Evolutionary conservation across 2,329 filamentous ascomycete genomes (phyloP), one percentile per base, ranked within the genome.

Genomic region (Juglanconis sp.): DNA sequence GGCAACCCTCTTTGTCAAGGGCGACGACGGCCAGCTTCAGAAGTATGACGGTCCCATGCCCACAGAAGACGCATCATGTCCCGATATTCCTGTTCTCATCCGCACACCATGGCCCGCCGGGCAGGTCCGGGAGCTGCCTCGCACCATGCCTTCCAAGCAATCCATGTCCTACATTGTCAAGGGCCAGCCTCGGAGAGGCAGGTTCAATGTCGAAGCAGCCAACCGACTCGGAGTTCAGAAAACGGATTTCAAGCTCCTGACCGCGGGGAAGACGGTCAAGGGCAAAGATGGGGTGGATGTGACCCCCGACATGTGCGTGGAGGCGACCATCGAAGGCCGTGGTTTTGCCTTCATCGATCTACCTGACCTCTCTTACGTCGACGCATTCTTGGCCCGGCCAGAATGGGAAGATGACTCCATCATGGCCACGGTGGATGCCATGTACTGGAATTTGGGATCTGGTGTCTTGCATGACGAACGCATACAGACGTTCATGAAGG

Each of bases 101-200:
- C 84, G 91, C 13, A 83, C 84, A 65, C 91, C 91, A 1, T 96
- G 92, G 92, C 91, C 91, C 10, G 90, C 85, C 15, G 85, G 89
- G 4, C 73, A 81, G 59, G 76, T 92, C 10, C 71, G 81, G 15
- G 75, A 73, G 13, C 80, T 98, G 2, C 95, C 95, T 0, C 79
- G 79, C 0, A 90, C 91, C 0, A 76, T 79, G 24, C 88, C 87
- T 5, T 85, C 85, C 1, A 77, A 79, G 34, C 86, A 87, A 51
- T 87, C 91, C 5, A 78, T 97, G 66, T 96, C 89, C 60, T 99
- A 99, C 73, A 88, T 99, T 60, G 82, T 96, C 70, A 90, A 91
- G 66, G 86, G 85, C 57, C 86, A 92, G 64, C 80, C 87, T 42
- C 82, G 89, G 57, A 85, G 95, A 57, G 95, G 95, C 56, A 94